Evolutionary conservation across 495 filamentous ascomycete species (phyloP), one percentile per base, ranked within the genome.

Genomic region (Neurospora sp.): DNA sequence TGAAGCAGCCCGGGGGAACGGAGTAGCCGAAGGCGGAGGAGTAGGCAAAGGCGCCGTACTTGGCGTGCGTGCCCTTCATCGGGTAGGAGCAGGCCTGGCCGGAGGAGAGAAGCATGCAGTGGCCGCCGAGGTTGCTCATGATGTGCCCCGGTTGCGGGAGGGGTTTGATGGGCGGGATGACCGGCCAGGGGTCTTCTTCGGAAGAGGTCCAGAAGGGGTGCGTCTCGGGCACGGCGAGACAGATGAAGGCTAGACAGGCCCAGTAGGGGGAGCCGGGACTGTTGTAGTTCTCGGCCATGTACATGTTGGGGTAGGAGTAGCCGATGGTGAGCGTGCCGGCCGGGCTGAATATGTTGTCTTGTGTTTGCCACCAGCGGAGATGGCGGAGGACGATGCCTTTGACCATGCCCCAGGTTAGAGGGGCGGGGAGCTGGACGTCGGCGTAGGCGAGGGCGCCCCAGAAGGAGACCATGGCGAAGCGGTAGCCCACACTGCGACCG

Each of bases 21-120:
- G 89, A 91, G 80, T 93, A 94, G 21, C 87, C 91, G 80, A 92
- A 94, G 0, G 90, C 86, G 70, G 89, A 89, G 70, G 87, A 90
- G 79, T 94, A 94, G 8, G 91, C 91, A 79, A 93, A 94, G 74
- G 88, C 86, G 24, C 92, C 92, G 81, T 94, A 94, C 77, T 94
- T 94, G 73, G 92, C 90, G 78, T 93, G 91, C 3, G 91, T 92
- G 31, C 90, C 92, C 79, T 90, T 91, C 81, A 94, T 88, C 0
- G 92, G 90, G 79, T 94, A 94, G 79, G 91, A 89, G 82, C 92
- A 94, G 40, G 89, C 90, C 76, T 94, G 92, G 17, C 92, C 92
- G 0, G 89, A 91, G 5, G 89, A 91, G 4, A 94, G 86, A 19
- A 94, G 84, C 82, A 92, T 90, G 43, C 90, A 89, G 78, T 93